Evolutionary conservation across 345 rosid genomes (phyloP), one percentile per base, ranked within the genome.

Genomic region (Citrus hindsii): DNA sequence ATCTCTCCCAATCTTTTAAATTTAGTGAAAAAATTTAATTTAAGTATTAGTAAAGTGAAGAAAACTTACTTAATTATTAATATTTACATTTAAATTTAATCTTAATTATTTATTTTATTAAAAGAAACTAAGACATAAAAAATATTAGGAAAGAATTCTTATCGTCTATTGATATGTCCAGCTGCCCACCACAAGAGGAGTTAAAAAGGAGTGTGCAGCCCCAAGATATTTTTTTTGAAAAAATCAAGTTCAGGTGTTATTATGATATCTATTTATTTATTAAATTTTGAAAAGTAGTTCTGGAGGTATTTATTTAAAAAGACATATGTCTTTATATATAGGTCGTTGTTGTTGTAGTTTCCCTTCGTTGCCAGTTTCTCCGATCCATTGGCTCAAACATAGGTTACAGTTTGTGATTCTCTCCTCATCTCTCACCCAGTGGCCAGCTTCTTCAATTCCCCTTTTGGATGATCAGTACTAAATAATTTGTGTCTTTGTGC

Each of bases 241-340:
- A 38, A 38, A 10, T n/a, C 4, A 12, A 12, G 51, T 10, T 42
- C 51, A 3, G 16, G 4, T 42, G 51, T 42, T 42, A 3, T 42
- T 46, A 12, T 46, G 51, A 46, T 46, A 3, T 13, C 14, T 42
- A 10, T 42, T 42, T 42, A n/a, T n/a, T n/a, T n/a, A n/a, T n/a
- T n/a, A n/a, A 42, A 42, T 42, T 40, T 10, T 40, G 13, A 40
- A 0, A 40, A 13, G 12, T 9, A 5, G 18, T 12, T 68, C 21
- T 25, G 46, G 71, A 0, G 32, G 56, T n/a, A 42, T 40, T 38
- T n/a, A 42, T n/a, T n/a, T n/a, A 24, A 40, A 0, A 12, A 12
- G 51, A 46, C 0, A 12, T 3, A 12, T 12, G 51, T 46, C 0
- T 12, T 0, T 12, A 0, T 0, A 4, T 46, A 10, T 3, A 68